phyloP scores from a whole-genome alignment of 2,329 filamentous ascomycete species.

The Cryphonectria nitschkei region DNA sequence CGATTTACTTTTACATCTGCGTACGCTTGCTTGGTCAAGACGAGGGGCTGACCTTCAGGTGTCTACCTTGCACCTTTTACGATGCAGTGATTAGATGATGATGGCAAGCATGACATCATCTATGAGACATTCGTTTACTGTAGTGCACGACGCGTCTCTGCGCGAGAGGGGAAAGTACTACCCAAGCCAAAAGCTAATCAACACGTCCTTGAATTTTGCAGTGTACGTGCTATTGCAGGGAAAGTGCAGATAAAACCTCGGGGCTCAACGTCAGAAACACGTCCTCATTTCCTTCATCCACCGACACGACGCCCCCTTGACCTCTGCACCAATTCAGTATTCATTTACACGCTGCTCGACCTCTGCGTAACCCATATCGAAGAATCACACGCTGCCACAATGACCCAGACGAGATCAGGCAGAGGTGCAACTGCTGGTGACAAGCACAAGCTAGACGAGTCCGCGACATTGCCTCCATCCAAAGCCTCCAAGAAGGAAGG shows the following conservation, averaged over 20 bases:
- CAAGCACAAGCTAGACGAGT: slow-evolving; percentile 25
- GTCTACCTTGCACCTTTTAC: background rate
- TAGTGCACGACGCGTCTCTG: background rate
- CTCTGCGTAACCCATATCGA: background rate
- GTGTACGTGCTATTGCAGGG: background rate
- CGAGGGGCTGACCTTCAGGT: too few relatives aligned
- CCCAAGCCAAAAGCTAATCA: background rate
- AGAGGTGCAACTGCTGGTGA: slow-evolving; percentile 10
- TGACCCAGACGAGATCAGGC: slow-evolving; percentile 18
- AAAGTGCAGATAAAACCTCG: too few relatives aligned
- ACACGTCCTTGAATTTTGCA: background rate
- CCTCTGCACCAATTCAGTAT: background rate
- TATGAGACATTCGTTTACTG: background rate
- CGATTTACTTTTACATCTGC: too few relatives aligned
- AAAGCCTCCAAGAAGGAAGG: slow-evolving; percentile 23
- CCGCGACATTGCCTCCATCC: background rate
- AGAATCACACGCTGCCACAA: background rate
- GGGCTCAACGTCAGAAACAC: too few relatives aligned
- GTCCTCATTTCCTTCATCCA: too few relatives aligned
- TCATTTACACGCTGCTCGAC: background rate
- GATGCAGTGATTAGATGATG: background rate
- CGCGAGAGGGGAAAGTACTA: background rate
- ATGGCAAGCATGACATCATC: slow-evolving; percentile 2
- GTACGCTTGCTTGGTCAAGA: background rate
- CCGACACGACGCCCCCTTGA: background rate